These are phyloP conservation scores for Starmerella gropengiesseri DNA, from an alignment of 805 yeast species.

Conservation along the genomic window DNA sequence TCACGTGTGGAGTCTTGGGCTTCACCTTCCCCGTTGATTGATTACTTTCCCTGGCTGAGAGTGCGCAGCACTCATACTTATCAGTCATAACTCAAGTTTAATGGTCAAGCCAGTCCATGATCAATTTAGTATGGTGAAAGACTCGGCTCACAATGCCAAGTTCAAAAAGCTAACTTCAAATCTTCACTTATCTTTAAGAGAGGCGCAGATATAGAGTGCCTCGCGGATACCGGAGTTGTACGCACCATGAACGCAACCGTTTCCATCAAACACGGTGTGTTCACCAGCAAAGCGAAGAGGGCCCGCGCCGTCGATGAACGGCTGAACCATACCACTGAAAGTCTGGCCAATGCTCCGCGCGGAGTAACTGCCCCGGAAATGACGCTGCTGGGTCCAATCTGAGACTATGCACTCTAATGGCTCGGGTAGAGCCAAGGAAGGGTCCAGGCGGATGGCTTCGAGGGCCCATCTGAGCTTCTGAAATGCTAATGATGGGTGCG, in stretches of 20 bases:
- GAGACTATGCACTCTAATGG: conserved; percentile 38
- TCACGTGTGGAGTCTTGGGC: too few relatives aligned
- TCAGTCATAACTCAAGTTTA: too few relatives aligned
- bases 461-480: conserved; percentile 44
- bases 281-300: conserved; percentile 80
- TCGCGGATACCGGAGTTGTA: conserved; percentile 63
- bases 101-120: too few relatives aligned
- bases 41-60: too few relatives aligned
- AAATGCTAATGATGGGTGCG: conserved; percentile 45
- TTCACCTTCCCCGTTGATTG: too few relatives aligned
- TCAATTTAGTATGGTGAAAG: too few relatives aligned
- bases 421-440: conserved; percentile 27
- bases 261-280: conserved; percentile 74
- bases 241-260: conserved; percentile 90
- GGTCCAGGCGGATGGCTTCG: conserved; percentile 25
- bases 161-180: too few relatives aligned
- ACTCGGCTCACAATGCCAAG: too few relatives aligned
- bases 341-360: conserved; percentile 62
- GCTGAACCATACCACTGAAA: conserved; percentile 49
- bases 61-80: too few relatives aligned
- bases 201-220: too few relatives aligned
- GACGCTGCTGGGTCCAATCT: conserved; percentile 63
- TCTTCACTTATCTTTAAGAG: too few relatives aligned
- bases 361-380: conserved; percentile 64
- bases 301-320: conserved; percentile 49